Percentiles rank a stretch among this genome's conserved stretches.
Conservation (phyloP, 2,329 filamentous ascomycete genomes). For the Pseudodiploospora longispora region DNA sequence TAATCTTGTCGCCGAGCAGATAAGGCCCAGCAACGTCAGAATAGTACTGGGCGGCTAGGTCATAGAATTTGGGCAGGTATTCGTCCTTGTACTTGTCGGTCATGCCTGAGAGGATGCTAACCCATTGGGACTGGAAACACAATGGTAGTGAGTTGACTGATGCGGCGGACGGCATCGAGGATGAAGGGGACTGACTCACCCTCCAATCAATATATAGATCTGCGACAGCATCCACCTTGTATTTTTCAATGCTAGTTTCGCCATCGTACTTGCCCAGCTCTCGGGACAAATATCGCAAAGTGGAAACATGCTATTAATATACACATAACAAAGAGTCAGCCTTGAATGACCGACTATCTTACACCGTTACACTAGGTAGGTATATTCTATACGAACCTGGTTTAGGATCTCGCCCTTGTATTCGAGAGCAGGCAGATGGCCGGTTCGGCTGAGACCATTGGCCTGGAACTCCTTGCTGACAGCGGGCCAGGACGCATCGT, state of each 20-base stretch:
- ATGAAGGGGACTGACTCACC: constrained; percentile 18
- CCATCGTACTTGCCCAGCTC: constrained; percentile 29
- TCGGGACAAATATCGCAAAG: constrained; percentile 27
- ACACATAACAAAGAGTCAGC: background rate
- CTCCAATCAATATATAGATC: constrained; percentile 33
- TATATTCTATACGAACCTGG: constrained; percentile 1
- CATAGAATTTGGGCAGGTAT: constrained; percentile 20
- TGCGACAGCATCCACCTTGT: constrained; percentile 25
- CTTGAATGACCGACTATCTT: no score
- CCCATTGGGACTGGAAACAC: constrained; percentile 14
- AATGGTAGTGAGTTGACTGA: no score
- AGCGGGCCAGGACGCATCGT: constrained; percentile 13
- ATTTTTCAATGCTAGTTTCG: constrained; percentile 27
- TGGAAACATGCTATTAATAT: constrained; percentile 16
- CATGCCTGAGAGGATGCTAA: constrained; percentile 16
- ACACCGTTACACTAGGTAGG: constrained; percentile 16
- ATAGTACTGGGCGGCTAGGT: constrained; percentile 22
- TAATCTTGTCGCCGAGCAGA: constrained; percentile 26
- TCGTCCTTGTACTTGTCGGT: constrained; percentile 24
- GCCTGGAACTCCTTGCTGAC: constrained; percentile 19
- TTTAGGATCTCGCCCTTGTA: constrained; percentile 24
- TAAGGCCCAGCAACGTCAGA: constrained; percentile 22
- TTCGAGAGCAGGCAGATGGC: constrained; percentile 25
- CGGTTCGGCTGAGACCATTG: constrained; percentile 20
- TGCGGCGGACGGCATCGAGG: no score